Base-by-base conservation (phyloP, 176 grass and related monocot species). In the Eleusine coracana region DNA sequence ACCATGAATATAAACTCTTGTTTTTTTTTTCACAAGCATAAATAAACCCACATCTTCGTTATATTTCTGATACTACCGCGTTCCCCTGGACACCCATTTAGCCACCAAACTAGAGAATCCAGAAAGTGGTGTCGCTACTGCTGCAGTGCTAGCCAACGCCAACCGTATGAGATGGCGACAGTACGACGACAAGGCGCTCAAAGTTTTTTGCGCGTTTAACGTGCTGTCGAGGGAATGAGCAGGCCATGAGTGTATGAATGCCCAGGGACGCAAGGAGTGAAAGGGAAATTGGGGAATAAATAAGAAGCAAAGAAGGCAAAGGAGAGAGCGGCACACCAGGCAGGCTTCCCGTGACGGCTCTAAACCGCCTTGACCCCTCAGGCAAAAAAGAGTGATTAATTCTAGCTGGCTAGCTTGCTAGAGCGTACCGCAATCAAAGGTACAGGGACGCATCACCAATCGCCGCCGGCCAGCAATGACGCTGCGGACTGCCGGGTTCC, bases 311-410 rank as follows among this genome's bases (percentile, higher is more conserved):
- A 79, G 38, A 14, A 36, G 7, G 74, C 36, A 67, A 75, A 83
- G 58, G 38, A 75, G 38, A 79, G 76, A 59, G 80, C 87, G 83
- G 79, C 84, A 46, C 41, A 10, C 48, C 87, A 80, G 64, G 46
- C 77, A 80, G 84, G 87, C 81, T 74, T 89, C 90, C 77, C 87
- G 90, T 92, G 90, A 92, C 40, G 58, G 48, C 83, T 6, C 80
- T 92, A 83, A 89, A 77, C 66, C 81, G 38, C 73, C 62, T 86
- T 83, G 84, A 83, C 90, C 80, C 25, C 45, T 8, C 6, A 10
- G 6, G 10, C 4, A 9, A 7, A 21, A 13, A 27, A 40, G 29
- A 51, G 66, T 5, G 77, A 71, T 81, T 45, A 86, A 78, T 73
- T 90, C 78, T 34, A 78, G 25, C 77, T 67, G 51, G 44, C 62